phyloP scores from a whole-genome alignment of 129 eudicot genomes.

The Pseudognaphalium luteoalbum region DNA sequence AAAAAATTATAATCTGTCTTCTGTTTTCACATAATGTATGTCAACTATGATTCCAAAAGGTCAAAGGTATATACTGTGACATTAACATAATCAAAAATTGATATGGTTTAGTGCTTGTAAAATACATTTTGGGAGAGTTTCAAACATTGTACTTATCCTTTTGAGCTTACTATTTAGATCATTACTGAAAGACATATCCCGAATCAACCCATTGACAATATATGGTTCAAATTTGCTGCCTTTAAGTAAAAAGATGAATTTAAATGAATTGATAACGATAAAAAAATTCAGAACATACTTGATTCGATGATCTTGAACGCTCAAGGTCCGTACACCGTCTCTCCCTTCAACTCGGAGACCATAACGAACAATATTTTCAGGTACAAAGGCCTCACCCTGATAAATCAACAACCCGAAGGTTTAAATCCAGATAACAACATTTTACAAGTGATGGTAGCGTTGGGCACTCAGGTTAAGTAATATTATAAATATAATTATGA shows the following conservation, averaged over 20 bases:
- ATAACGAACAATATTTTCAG: conserved; percentile 77
- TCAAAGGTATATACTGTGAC: too few relatives aligned
- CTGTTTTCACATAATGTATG: too few relatives aligned
- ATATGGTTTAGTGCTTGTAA: too few relatives aligned
- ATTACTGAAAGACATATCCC: too few relatives aligned
- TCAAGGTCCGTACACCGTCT: conserved; percentile 72
- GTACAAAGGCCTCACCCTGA: conserved; percentile 93
- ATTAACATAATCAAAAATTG: too few relatives aligned
- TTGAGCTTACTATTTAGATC: too few relatives aligned
- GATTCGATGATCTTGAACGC: conserved; percentile 76
- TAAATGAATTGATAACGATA: not conserved
- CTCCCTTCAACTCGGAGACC: conserved; percentile 76
- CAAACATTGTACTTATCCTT: too few relatives aligned
- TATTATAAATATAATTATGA: too few relatives aligned
- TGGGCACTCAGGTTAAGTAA: not conserved
- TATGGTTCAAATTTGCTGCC: not conserved
- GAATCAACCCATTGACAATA: not conserved
- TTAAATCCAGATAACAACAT: not conserved
- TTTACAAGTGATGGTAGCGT: not conserved
- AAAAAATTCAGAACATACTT: conserved; percentile 47
- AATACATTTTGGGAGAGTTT: too few relatives aligned
- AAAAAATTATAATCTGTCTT: too few relatives aligned
- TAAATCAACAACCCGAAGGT: not conserved
- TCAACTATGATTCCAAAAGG: too few relatives aligned
- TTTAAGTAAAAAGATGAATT: not conserved